These are phyloP conservation scores for Monilinia polystroma DNA, from an alignment of 2,329 filamentous ascomycete genomes.

Conservation along the genomic window DNA sequence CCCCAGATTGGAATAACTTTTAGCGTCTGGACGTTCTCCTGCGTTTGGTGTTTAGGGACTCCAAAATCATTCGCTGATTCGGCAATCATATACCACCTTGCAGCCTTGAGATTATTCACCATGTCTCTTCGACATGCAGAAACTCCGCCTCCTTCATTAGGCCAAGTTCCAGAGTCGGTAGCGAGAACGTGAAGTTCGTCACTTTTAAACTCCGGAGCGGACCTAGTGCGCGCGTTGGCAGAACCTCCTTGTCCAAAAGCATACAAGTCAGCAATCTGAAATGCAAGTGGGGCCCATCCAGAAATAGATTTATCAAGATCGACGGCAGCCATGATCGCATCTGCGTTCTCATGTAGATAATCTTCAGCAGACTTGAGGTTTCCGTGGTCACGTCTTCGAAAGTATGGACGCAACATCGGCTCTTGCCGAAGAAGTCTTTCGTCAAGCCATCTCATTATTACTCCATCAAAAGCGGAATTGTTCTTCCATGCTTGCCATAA, in stretches of 20 bases:
- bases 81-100: slow-evolving; percentile 52
- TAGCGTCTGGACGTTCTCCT: slow-evolving; percentile 50
- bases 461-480: slow-evolving; percentile 46
- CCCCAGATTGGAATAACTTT: slow-evolving; percentile 52
- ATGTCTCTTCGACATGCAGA: slow-evolving; percentile 52
- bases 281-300: slow-evolving; percentile 37
- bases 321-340: slow-evolving; percentile 37
- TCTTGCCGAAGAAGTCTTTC: slow-evolving; percentile 46
- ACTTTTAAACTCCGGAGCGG: slow-evolving; percentile 33
- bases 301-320: slow-evolving; percentile 39
- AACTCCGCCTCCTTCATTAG: slow-evolving; percentile 46
- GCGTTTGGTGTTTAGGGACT: slow-evolving; percentile 49
- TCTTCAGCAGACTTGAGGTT: slow-evolving; percentile 43
- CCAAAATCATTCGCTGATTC: slow-evolving; percentile 54
- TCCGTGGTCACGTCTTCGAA: slow-evolving; percentile 43
- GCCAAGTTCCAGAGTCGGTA: slow-evolving; percentile 38
- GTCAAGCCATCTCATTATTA: slow-evolving; percentile 49
- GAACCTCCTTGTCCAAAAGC: slow-evolving; percentile 42
- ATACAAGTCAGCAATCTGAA: slow-evolving; percentile 41
- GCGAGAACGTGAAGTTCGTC: slow-evolving; percentile 46
- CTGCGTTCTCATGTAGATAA: slow-evolving; percentile 41
- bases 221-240: slow-evolving; percentile 40
- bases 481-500: slow-evolving; percentile 51
- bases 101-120: slow-evolving; percentile 49
- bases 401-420: slow-evolving; percentile 43